A percentile compares a stretch with the other conserved stretches of the same genome.
Conservation (phyloP, 805 yeast species). For the Lachancea meyersii region DNA sequence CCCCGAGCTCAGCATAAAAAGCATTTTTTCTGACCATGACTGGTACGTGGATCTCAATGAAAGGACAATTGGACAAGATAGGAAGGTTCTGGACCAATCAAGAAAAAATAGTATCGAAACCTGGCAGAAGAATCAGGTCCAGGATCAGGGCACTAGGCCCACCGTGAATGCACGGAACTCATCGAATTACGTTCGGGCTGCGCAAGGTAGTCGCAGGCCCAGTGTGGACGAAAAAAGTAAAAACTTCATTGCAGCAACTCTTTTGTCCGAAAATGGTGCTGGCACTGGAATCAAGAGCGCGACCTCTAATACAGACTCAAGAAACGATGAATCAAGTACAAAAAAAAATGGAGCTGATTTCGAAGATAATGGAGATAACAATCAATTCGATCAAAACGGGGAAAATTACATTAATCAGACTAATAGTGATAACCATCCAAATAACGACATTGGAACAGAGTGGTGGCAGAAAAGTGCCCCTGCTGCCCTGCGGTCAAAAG, state of each 20-base stretch:
- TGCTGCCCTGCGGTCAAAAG: slow-evolving; percentile 22
- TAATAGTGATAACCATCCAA: not conserved
- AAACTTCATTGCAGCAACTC: slow-evolving; percentile 4
- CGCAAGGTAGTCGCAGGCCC: slow-evolving; percentile 3
- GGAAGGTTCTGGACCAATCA: slow-evolving; percentile 4
- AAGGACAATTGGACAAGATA: slow-evolving; percentile 13
- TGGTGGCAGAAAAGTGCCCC: slow-evolving; percentile 3
- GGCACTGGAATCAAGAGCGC: slow-evolving; percentile 2
- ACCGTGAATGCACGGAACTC: slow-evolving; percentile 16
- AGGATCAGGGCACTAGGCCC: slow-evolving; percentile 5
- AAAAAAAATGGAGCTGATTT: too few relatives aligned
- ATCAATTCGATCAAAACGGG: not conserved
- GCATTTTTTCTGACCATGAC: slow-evolving; percentile 30
- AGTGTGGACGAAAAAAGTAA: slow-evolving; percentile 7
- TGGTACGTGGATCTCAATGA: slow-evolving; percentile 27
- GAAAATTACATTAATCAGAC: not conserved
- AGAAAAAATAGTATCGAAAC: slow-evolving; percentile 9
- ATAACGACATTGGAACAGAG: not conserved
- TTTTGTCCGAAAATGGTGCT: slow-evolving; percentile 4
- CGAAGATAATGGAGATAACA: not conserved
- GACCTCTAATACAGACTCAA: not conserved
- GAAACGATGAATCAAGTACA: too few relatives aligned
- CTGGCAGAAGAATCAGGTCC: slow-evolving; percentile 10
- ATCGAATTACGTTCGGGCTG: not conserved
- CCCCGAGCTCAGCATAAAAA: slow-evolving; percentile 33